Base-by-base conservation (phyloP, 1,284 basidiomycete species). In the Rhodofomes roseus region DNA sequence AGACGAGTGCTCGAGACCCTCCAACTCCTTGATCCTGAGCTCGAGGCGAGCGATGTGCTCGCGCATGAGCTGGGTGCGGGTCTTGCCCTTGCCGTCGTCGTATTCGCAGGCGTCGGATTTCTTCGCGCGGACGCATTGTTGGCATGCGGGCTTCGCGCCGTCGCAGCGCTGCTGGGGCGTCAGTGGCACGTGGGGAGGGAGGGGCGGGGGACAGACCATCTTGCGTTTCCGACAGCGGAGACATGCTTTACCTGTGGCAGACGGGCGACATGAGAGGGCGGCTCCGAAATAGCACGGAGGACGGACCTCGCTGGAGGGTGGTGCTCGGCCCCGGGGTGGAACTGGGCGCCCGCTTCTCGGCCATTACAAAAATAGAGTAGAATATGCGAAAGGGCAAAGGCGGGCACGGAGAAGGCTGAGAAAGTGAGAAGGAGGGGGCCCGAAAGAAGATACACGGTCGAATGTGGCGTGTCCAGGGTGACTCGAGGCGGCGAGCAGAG, bases 151-250 rank as follows among this genome's bases (percentile, higher is more conserved):
- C 67, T 76, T 77, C 1, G 66, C 60, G 55, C 77, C 78, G 62
- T 79, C 77, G 65, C 77, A 79, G 63, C 77, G 73, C 77, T 79
- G 65, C 41, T 46, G 31, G 34, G 34, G 27, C 29, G 56, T 54
- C 51, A 62, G 37, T 31, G 29, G 58, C 39, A 44, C 8, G 34
- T 23, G 40, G 54, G 36, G 51, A 43, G 23, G 37, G 20, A 40
- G 29, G 41, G 23, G 53, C 57, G 55, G 56, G 60, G 39, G 36
- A 43, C 73, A 62, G 64, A 89, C 89, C 87, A 92, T 90, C 74
- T 91, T 91, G 63, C 89, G 82, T 74, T 90, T 89, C 73, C 89
- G 81, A 79, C 85, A 88, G 74, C 85, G 78, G 61, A 87, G 75
- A 76, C 86, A 88, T 58, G 85, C 85, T 71, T 87, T 87, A 59